Evolutionary conservation across 352 stramenopile species (phyloP), one percentile per base, ranked within the genome.

Genomic region (Phytopythium ostracodes): DNA sequence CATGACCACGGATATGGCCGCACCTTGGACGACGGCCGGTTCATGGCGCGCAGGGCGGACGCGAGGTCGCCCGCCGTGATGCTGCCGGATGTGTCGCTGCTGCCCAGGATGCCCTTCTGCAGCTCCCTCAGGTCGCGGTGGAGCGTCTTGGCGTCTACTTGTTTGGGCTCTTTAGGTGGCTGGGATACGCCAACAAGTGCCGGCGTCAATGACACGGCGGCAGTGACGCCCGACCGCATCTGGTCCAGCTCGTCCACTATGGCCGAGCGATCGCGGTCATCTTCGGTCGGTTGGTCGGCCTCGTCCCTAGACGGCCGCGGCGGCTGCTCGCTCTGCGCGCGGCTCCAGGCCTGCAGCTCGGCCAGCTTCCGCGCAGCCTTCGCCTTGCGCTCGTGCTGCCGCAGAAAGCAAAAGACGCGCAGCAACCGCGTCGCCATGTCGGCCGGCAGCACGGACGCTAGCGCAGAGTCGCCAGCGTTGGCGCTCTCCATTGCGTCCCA

Each of bases 361-460:
- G 67, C 60, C 22, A 59, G 61, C 64, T 75, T 79, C 50, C 56
- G 73, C 38, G 67, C 62, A 9, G 77, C 66, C 25, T 62, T 73
- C 18, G 77, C 44, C 72, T 87, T 88, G 40, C 75, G 70, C 27
- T 87, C 77, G 54, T 87, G 75, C 64, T 88, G 79, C 9, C 79
- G 73, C 17, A 87, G 62, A 40, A 80, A 77, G 59, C 67, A 76
- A 46, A 90, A 88, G 18, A 81, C 64, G 8, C 77, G 75, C 61
- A 79, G 60, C 51, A 90, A 60, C 44, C 76, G 75, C 57, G 73
- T 63, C 36, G 76, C 68, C 22, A 66, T 67, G n/a, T 87, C 81
- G 4, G 69, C 56, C 46, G 73, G 70, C 25, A 87, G 65, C 62
- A 73, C 33, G 33, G 7, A 15, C 33, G 3, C 33, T 38, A 38